phyloP scores from a whole-genome alignment of 495 filamentous ascomycete genomes.

The Aspergillus heteromorphus region DNA sequence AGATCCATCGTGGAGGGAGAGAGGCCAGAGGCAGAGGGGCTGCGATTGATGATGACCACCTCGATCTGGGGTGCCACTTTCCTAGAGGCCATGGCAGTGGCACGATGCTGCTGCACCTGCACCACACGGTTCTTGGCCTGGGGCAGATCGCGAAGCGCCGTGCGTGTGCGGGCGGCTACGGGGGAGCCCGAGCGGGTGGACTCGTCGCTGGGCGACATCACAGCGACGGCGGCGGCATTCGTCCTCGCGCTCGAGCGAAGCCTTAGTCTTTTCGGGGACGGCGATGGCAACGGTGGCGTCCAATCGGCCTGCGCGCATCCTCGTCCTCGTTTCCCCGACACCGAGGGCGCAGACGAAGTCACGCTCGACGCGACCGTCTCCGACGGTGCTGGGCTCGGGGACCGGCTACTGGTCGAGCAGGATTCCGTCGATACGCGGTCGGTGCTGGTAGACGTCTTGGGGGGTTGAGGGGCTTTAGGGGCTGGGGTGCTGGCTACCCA shows the following conservation, averaged over 20 bases:
- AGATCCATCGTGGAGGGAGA: not conserved
- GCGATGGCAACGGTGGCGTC: slow-evolving; percentile 16
- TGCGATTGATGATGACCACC: slow-evolving; percentile 33
- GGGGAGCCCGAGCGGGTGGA: too few relatives aligned
- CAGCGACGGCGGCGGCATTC: not conserved
- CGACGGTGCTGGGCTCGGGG: slow-evolving; percentile 15
- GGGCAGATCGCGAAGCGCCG: slow-evolving; percentile 5
- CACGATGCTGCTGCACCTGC: not conserved
- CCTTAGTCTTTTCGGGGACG: slow-evolving; percentile 28
- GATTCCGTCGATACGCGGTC: not conserved
- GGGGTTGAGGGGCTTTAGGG: slow-evolving; percentile 19
- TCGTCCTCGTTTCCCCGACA: slow-evolving; percentile 19
- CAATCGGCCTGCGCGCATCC: slow-evolving; percentile 7
- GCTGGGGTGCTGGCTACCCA: slow-evolving; percentile 48
- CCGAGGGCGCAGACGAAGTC: slow-evolving; percentile 30
- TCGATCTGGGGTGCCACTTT: slow-evolving; percentile 21
- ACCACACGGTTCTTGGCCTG: slow-evolving; percentile 3
- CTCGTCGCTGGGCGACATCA: not conserved
- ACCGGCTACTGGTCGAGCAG: slow-evolving; percentile 19
- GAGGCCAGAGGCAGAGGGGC: not conserved
- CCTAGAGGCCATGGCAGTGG: not conserved
- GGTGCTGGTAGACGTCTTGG: too few relatives aligned
- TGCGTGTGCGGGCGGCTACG: slow-evolving; percentile 19
- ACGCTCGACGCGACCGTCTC: slow-evolving; percentile 21
- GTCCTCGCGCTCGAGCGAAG: slow-evolving; percentile 11